phyloP scores from a whole-genome alignment of 2,329 filamentous ascomycete genomes.

The Colletotrichum graminicola region DNA sequence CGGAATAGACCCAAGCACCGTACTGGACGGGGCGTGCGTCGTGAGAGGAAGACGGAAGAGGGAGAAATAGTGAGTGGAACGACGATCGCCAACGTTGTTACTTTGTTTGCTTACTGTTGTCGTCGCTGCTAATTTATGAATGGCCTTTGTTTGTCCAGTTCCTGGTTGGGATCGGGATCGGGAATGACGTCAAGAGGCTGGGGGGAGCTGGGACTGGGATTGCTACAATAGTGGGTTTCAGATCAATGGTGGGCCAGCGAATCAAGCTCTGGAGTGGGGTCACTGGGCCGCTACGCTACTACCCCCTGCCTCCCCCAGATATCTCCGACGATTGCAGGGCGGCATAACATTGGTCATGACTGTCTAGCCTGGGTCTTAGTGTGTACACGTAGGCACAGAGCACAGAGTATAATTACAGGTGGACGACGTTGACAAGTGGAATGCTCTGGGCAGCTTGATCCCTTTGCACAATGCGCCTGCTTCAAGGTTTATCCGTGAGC shows the following conservation, averaged over 20 bases:
- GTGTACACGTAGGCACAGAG: background rate
- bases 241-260: slow-evolving; percentile 23
- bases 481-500: slow-evolving; percentile 29
- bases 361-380: background rate
- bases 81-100: slow-evolving; percentile 9
- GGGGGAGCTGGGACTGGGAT: slow-evolving; percentile 27
- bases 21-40: background rate
- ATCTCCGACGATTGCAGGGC: background rate
- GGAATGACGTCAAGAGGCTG: slow-evolving; percentile 37
- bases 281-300: slow-evolving; percentile 1
- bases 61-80: background rate
- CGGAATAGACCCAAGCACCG: background rate
- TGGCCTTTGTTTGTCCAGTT: slow-evolving; percentile 25
- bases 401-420: too few species aligned
- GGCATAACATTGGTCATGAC: background rate
- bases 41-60: background rate
- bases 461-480: slow-evolving; percentile 8
- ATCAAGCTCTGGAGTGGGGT: slow-evolving; percentile 35
- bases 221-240: slow-evolving; percentile 32
- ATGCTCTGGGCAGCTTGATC: background rate
- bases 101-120: slow-evolving; percentile 27
- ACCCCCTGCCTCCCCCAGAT: slow-evolving; percentile 10
- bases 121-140: background rate
- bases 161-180: slow-evolving; percentile 19
- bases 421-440: slow-evolving; percentile 5